Evolutionary conservation across 1,284 basidiomycete genomes (phyloP).

Genomic region (Coniophora puteana): DNA sequence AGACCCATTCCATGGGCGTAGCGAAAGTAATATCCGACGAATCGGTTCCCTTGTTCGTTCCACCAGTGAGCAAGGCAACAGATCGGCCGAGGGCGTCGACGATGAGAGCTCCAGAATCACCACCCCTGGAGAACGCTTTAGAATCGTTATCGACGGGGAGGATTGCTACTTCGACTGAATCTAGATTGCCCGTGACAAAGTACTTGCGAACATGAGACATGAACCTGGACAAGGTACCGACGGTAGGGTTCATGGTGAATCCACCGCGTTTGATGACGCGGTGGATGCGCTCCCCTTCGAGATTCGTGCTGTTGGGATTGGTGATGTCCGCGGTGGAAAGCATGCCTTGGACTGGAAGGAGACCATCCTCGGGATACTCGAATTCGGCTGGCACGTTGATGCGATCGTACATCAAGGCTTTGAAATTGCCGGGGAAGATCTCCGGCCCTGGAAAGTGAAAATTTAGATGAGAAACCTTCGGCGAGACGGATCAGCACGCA

Average conservation of each 20-base stretch:
- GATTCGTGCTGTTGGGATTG: slow-evolving; percentile 23
- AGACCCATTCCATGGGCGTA: slow-evolving; percentile 32
- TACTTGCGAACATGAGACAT: slow-evolving; percentile 28
- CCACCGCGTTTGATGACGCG: slow-evolving; percentile 33
- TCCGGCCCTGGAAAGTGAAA: slow-evolving; percentile 24
- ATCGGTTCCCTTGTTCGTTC: slow-evolving; percentile 19
- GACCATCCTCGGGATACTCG: slow-evolving; percentile 27
- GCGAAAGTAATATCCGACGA: slow-evolving; percentile 29
- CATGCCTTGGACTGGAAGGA: slow-evolving; percentile 25
- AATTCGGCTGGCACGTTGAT: slow-evolving; percentile 20
- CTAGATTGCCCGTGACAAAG: slow-evolving; percentile 16
- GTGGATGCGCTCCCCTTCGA: slow-evolving; percentile 19
- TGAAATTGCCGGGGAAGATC: slow-evolving; percentile 20
- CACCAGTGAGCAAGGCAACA: slow-evolving; percentile 29
- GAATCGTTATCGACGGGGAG: slow-evolving; percentile 23
- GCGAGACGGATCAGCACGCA: slow-evolving; percentile 21
- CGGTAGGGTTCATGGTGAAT: slow-evolving; percentile 27
- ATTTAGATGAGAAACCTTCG: slow-evolving; percentile 18
- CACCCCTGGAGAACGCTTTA: slow-evolving; percentile 30
- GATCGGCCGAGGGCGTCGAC: slow-evolving; percentile 22
- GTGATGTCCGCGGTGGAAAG: slow-evolving; percentile 27
- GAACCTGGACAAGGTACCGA: slow-evolving; percentile 28
- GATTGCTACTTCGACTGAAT: slow-evolving; percentile 30
- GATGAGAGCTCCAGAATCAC: slow-evolving; percentile 35
- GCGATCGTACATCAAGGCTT: slow-evolving; percentile 15